A percentile compares a stretch with the other conserved stretches of the same genome.
Evolutionary conservation across 2,329 filamentous ascomycete species (phyloP).

Genomic region (Cercospora berteroae): DNA sequence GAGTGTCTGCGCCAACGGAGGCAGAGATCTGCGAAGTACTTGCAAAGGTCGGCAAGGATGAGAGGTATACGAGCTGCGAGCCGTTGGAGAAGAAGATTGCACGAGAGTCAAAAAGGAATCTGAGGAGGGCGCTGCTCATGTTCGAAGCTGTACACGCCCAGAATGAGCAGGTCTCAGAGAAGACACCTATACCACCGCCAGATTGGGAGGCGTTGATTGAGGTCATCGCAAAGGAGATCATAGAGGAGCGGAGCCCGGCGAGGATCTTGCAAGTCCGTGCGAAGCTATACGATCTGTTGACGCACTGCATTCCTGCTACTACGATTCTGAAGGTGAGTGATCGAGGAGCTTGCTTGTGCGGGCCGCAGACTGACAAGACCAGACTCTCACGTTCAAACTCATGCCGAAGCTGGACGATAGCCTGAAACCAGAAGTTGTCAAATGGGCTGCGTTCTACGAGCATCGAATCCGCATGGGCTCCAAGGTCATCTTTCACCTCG

Average conservation of each 20-base stretch:
- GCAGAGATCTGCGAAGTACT: slow-evolving; percentile 80
- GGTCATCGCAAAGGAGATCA: slow-evolving; percentile 87
- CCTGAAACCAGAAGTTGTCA: slow-evolving; percentile 86
- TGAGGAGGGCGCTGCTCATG: slow-evolving; percentile 89
- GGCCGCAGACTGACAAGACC: neutral
- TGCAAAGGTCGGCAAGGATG: slow-evolving; percentile 67
- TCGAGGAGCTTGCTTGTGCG: neutral
- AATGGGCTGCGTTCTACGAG: slow-evolving; percentile 96
- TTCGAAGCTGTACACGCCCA: slow-evolving; percentile 96
- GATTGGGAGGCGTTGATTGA: slow-evolving; percentile 94
- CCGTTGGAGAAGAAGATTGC: slow-evolving; percentile 82
- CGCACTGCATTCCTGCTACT: slow-evolving; percentile 93
- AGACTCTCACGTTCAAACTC: slow-evolving; percentile 88
- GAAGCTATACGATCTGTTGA: slow-evolving; percentile 94
- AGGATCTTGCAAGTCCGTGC: slow-evolving; percentile 83
- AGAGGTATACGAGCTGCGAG: slow-evolving; percentile 75
- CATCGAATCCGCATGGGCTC: slow-evolving; percentile 82
- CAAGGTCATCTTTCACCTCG: slow-evolving; percentile 97
- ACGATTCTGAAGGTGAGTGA: slow-evolving; percentile 73
- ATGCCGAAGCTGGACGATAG: slow-evolving; percentile 83
- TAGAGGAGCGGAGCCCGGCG: slow-evolving; percentile 87
- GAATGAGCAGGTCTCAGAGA: slow-evolving; percentile 88
- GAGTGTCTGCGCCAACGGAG: slow-evolving; percentile 85
- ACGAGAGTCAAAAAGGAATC: slow-evolving; percentile 82
- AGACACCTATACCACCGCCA: slow-evolving; percentile 85